These are phyloP conservation scores for Phialophora chinensis DNA, from an alignment of 2,329 filamentous ascomycete species.

Conservation along the genomic window DNA sequence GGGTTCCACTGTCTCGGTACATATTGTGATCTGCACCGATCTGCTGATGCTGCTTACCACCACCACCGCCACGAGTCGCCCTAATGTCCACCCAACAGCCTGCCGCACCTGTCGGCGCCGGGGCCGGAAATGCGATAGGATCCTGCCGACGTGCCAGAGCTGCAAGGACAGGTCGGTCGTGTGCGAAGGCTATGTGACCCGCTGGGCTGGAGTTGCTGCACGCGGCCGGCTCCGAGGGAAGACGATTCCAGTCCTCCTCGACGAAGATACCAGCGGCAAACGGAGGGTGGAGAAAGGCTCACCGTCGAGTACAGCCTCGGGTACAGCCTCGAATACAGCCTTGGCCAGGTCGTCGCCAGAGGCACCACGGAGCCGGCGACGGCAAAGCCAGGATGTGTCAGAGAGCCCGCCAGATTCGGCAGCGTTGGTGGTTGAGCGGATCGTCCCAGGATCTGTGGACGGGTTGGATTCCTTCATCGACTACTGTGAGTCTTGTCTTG, in stretches of 20 bases:
- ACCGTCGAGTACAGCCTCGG: background rate
- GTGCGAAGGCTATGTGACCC: conserved; percentile 15
- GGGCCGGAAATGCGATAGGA: conserved; percentile 16
- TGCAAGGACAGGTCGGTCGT: conserved; percentile 13
- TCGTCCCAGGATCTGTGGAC: conserved; percentile 9
- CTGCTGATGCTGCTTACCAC: conserved; percentile 9
- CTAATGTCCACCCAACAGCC: conserved; percentile 11
- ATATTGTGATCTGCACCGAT: background rate
- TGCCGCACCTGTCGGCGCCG: conserved; percentile 19
- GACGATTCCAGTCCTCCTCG: conserved; percentile 14
- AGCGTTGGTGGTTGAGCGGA: conserved; percentile 3
- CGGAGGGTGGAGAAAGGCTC: too few species aligned
- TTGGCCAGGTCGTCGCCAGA: background rate
- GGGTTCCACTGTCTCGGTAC: too few species aligned
- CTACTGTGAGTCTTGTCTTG: conserved; percentile 16
- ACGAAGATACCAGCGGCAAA: conserved; percentile 3
- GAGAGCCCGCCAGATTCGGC: background rate
- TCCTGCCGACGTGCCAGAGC: conserved; percentile 13
- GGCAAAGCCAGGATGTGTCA: conserved; percentile 10
- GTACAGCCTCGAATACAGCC: background rate
- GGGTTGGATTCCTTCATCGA: conserved; percentile 17
- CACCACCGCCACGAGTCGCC: conserved; percentile 11
- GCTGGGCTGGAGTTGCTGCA: conserved; percentile 8
- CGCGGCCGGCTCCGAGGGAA: conserved; percentile 12
- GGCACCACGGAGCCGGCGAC: background rate